Evolutionary conservation across 371 early-diverging fungal species (phyloP), one percentile per base, ranked within the genome.

Genomic region (Mortierella sp.): DNA sequence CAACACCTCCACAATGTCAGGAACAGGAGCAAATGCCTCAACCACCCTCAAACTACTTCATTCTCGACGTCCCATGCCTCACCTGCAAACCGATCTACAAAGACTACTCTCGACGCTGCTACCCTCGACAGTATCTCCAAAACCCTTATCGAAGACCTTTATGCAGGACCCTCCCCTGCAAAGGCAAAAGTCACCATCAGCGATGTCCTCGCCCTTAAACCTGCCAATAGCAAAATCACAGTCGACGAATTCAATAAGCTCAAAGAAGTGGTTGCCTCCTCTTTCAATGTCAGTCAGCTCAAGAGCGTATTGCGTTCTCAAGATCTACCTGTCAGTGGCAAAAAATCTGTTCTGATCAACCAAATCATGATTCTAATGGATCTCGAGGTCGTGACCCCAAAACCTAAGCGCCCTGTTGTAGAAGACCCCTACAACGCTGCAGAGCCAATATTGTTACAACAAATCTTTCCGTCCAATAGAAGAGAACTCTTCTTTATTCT

Each of bases 321-420:
- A n/a, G 57, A 35, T 0, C 62, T 58, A 1, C 76, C 81, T 5
- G n/a, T 65, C 20, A 52, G 54, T 2, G 76, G 76, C 54, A 81
- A 75, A 20, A 81, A 81, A 32, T 68, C 68, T 0, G 60, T 66
- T 22, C 55, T 81, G 24, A 43, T 81, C 39, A 81, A 75, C 49
- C 75, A 81, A 64, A 58, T 75, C 52, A 72, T 75, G 73, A n/a
- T 69, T 37, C 66, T 81, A 14, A 72, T 81, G 76, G 67, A 72
- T n/a, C 76, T 81, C 24, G 73, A 81, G 0, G 59, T 81, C 20
- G 40, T 65, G 9, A 65, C 32, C 3, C 67, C 72, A 18, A 43
- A 68, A n/a, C 18, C 61, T 8, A 45, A 55, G 14, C 59, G 32
- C 9, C 66, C 72, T n/a, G 45, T 75, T 0, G 57, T 81, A 26